A percentile compares a stretch with the other conserved stretches of the same genome.
Conservation (phyloP, 2,329 filamentous ascomycete species). For the Monilinia laxa region DNA sequence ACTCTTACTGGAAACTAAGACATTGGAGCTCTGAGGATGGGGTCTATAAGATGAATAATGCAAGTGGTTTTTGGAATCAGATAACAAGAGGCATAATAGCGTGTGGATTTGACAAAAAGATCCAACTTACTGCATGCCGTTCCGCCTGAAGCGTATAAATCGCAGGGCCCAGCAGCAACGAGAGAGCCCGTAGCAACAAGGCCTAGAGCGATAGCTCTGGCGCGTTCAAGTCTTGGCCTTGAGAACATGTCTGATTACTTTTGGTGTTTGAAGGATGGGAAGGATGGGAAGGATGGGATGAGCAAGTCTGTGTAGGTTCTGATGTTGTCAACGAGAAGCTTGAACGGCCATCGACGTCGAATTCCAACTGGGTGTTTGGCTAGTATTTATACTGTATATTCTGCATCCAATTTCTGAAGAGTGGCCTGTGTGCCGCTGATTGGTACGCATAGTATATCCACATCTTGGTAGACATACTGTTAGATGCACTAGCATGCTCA, state of each 20-base stretch:
- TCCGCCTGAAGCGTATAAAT: conserved; percentile 57
- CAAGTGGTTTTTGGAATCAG: no score
- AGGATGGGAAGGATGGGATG: conserved; percentile 12
- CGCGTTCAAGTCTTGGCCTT: conserved; percentile 35
- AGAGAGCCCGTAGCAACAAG: conserved; percentile 44
- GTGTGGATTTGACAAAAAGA: background rate
- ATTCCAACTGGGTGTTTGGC: background rate
- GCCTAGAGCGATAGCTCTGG: conserved; percentile 34
- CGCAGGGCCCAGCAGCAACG: conserved; percentile 57
- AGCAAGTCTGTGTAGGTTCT: background rate
- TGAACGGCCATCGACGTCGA: background rate
- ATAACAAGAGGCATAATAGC: no score
- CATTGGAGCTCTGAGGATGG: no score
- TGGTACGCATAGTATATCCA: conserved; percentile 5
- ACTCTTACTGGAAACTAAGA: no score
- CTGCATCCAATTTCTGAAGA: background rate
- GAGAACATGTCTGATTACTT: conserved; percentile 40
- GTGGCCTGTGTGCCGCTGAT: background rate
- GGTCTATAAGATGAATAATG: no score
- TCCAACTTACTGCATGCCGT: conserved; percentile 50
- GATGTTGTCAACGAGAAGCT: background rate
- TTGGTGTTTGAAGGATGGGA: conserved; percentile 18
- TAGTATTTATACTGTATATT: background rate
- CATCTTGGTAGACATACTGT: background rate
- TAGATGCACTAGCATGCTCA: background rate